A percentile compares a stretch with the other conserved stretches of the same genome.
These are phyloP conservation scores for Apiotrichum veenhuisii DNA, from an alignment of 1,284 basidiomycete genomes.

Conservation along the genomic window DNA sequence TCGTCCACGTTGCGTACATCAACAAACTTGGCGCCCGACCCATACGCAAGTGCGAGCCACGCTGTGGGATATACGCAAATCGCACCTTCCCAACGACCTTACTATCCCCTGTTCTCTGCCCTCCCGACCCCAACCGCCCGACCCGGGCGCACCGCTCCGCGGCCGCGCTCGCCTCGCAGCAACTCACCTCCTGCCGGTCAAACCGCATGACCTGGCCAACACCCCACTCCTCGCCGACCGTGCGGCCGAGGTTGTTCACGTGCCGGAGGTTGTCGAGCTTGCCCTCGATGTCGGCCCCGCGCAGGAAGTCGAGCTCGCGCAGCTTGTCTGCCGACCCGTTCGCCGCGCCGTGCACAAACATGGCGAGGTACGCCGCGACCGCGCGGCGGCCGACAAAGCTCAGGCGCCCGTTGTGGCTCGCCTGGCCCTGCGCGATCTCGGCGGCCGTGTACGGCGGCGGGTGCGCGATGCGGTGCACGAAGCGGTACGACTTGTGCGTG, in stretches of 20 bases:
- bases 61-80: no score
- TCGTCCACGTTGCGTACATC: background rate
- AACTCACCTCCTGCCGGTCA: constrained; percentile 43
- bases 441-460: constrained; percentile 14
- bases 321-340: background rate
- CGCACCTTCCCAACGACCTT: no score
- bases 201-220: constrained; percentile 42
- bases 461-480: constrained; percentile 32
- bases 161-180: background rate
- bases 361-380: constrained; percentile 36
- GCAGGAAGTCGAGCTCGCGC: constrained; percentile 6
- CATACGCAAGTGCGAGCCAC: no score
- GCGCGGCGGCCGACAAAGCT: constrained; percentile 46
- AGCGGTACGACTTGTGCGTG: constrained; percentile 49
- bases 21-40: no score
- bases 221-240: constrained; percentile 38
- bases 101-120: no score
- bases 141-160: background rate
- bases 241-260: constrained; percentile 38
- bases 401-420: constrained; percentile 41
- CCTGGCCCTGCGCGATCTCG: constrained; percentile 15
- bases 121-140: no score
- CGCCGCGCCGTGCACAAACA: constrained; percentile 44
- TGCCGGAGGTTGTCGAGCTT: constrained; percentile 38
- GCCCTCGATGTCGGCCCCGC: constrained; percentile 23